A percentile compares a stretch with the other conserved stretches of the same genome.
Conservation (phyloP, 352 stramenopile genomes). For the Phytophthora pisi region DNA sequence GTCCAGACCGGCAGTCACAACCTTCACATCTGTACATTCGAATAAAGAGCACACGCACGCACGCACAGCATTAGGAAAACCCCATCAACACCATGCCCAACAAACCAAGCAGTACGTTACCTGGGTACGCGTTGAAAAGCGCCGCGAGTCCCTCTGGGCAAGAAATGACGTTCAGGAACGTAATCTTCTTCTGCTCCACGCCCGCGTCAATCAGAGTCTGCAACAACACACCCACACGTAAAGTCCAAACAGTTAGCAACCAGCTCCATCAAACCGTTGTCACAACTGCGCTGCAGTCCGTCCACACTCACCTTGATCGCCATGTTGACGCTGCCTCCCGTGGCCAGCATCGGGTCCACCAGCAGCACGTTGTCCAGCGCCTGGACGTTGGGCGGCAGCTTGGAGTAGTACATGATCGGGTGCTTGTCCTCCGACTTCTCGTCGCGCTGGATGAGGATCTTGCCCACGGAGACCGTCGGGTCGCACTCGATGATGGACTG, state of each 20-base stretch:
- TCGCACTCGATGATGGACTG: conserved; percentile 90
- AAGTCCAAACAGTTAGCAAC: neutral
- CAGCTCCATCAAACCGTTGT: neutral
- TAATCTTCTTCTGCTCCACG: conserved; percentile 90
- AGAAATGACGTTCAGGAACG: conserved; percentile 96
- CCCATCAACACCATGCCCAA: neutral
- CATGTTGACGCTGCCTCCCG: conserved; percentile 86
- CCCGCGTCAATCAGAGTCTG: conserved; percentile 85
- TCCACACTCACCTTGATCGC: conserved; percentile 81
- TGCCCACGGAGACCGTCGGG: conserved; percentile 91
- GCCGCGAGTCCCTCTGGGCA: conserved; percentile 89
- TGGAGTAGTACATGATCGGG: conserved; percentile 94
- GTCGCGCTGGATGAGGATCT: conserved; percentile 97
- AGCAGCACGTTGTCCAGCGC: conserved; percentile 91
- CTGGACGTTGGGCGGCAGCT: conserved; percentile 90
- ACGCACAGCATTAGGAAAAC: conserved; percentile 1
- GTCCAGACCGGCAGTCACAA: conserved; percentile 86
- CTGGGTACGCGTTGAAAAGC: conserved; percentile 78
- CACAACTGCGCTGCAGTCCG: neutral
- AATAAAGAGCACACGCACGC: neutral
- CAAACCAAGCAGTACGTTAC: conserved; percentile 21
- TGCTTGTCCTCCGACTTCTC: conserved; percentile 89
- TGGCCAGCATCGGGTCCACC: conserved; percentile 97
- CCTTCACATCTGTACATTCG: conserved; percentile 64
- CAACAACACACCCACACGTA: neutral